A percentile compares a stretch with the other conserved stretches of the same genome.
phyloP scores from a whole-genome alignment of 768 basidiomycete genomes.

The Boletus reticuloceps region DNA sequence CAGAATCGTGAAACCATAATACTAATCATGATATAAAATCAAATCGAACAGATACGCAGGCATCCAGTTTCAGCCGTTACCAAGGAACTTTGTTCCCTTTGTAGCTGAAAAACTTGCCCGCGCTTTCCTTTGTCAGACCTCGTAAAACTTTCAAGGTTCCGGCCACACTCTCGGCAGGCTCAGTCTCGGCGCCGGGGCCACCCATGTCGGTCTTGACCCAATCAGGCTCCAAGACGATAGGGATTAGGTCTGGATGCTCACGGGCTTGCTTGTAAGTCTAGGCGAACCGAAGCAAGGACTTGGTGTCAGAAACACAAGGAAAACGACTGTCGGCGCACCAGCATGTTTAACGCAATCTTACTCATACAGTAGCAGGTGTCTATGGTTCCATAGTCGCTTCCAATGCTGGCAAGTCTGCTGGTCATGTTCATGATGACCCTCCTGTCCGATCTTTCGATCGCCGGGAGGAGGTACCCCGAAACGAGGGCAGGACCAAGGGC shows the following conservation, averaged over 20 bases:
- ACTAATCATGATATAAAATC: no score
- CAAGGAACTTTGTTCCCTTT: slow-evolving; percentile 11
- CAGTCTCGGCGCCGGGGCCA: slow-evolving; percentile 28
- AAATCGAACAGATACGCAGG: no score
- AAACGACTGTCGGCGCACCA: background rate
- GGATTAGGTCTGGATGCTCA: slow-evolving; percentile 7
- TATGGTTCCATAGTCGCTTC: background rate
- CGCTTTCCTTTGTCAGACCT: background rate
- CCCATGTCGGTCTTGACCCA: slow-evolving; percentile 62
- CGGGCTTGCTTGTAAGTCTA: slow-evolving; percentile 16
- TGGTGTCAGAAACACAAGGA: no score
- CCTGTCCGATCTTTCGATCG: slow-evolving; percentile 30
- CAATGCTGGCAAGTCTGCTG: slow-evolving; percentile 33
- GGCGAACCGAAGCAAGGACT: background rate
- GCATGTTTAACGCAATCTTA: slow-evolving; percentile 10
- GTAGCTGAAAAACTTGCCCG: slow-evolving; percentile 9
- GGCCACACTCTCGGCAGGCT: slow-evolving; percentile 30
- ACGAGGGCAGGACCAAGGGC: slow-evolving; percentile 33
- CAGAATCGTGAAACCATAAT: no score
- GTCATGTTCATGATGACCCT: slow-evolving; percentile 37
- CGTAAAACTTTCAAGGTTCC: slow-evolving; percentile 12
- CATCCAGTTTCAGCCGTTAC: background rate
- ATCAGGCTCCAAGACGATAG: no score
- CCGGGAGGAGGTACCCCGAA: slow-evolving; percentile 32
- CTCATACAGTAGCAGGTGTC: slow-evolving; percentile 10